Percentiles rank a stretch among this genome's conserved stretches.
These are phyloP conservation scores for Talaromyces adpressus DNA, from an alignment of 495 filamentous ascomycete species.

Conservation along the genomic window DNA sequence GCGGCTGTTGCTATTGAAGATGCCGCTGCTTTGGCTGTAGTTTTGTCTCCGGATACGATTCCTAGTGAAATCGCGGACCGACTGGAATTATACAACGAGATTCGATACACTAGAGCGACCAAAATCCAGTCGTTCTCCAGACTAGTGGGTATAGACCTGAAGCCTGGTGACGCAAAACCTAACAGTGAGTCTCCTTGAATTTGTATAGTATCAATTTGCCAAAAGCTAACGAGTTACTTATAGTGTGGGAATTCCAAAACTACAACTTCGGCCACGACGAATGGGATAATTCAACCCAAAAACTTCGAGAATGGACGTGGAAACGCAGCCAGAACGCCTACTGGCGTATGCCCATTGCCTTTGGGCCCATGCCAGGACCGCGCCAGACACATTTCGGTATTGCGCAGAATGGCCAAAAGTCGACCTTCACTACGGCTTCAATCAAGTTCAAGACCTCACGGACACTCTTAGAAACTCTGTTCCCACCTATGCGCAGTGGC, in stretches of 20 bases:
- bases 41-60: constrained; percentile 39
- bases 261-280: constrained; percentile 58
- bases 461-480: constrained; percentile 50
- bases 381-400: constrained; percentile 30
- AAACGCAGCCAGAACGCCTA: constrained; percentile 32
- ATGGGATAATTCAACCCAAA: constrained; percentile 43
- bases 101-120: constrained; percentile 45
- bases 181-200: neutral
- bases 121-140: constrained; percentile 50
- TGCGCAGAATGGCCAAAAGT: constrained; percentile 18
- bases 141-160: constrained; percentile 32
- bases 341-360: constrained; percentile 47
- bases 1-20: constrained; percentile 55
- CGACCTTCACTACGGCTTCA: constrained; percentile 43
- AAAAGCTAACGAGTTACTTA: neutral
- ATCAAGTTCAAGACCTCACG: constrained; percentile 52
- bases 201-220: neutral
- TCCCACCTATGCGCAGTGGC: constrained; percentile 31
- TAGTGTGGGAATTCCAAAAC: constrained; percentile 40
- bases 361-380: constrained; percentile 50
- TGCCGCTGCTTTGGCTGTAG: constrained; percentile 44
- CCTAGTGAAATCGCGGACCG: constrained; percentile 34
- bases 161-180: constrained; percentile 14
- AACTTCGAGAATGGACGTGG: constrained; percentile 41
- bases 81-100: constrained; percentile 46